These are phyloP conservation scores for Mrakia frigida DNA, from an alignment of 768 basidiomycete species.

Conservation along the genomic window DNA sequence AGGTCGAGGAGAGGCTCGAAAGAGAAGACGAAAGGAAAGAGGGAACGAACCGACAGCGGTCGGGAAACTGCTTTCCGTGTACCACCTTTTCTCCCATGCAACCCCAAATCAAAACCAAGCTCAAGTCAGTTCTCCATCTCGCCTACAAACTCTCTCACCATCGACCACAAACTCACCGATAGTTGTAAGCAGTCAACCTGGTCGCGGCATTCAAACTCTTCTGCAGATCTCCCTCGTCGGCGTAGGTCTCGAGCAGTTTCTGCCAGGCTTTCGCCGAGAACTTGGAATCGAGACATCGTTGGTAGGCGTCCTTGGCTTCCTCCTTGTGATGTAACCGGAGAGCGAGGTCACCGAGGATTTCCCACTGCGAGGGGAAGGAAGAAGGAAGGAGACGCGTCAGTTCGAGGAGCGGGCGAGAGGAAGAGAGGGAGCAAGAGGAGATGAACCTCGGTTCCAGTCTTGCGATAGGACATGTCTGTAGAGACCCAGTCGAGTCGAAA, in stretches of 20 bases:
- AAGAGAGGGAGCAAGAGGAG: background rate
- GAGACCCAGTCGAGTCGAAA: background rate
- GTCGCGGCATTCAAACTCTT: conserved; percentile 86
- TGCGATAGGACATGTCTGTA: conserved; percentile 79
- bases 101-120: background rate
- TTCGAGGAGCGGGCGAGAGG: background rate
- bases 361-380: conserved; percentile 55
- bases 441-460: conserved; percentile 72
- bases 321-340: conserved; percentile 93
- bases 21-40: background rate
- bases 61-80: conserved; percentile 65
- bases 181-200: conserved; percentile 84
- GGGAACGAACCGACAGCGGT: conserved; percentile 24
- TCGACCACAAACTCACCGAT: conserved; percentile 40
- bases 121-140: background rate
- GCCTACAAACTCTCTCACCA: too few species aligned
- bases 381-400: background rate
- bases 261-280: conserved; percentile 91
- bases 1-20: background rate
- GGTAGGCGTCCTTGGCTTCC: conserved; percentile 96
- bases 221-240: conserved; percentile 93
- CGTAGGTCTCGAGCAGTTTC: conserved; percentile 90
- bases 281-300: conserved; percentile 80
- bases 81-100: conserved; percentile 64
- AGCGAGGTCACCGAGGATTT: conserved; percentile 92